Conservation (phyloP, 768 basidiomycete species). For the Pleurotus platypus region DNA sequence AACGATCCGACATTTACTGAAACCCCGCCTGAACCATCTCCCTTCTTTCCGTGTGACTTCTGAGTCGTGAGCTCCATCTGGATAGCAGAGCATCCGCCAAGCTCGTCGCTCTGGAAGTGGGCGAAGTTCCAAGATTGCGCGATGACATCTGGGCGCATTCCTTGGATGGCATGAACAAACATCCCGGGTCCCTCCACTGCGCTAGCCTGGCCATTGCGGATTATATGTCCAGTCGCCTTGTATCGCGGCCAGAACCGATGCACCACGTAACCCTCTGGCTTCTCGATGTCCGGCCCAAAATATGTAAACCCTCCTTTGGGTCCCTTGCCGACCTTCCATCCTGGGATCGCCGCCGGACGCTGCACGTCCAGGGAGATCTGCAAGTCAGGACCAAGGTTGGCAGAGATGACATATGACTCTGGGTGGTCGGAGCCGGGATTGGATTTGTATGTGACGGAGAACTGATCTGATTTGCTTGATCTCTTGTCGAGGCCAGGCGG, state of each 20-base stretch:
- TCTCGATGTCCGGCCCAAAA: conserved; percentile 67
- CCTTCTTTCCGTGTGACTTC: conserved; percentile 73
- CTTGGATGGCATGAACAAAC: conserved; percentile 96
- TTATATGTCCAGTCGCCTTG: conserved; percentile 60
- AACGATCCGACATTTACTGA: conserved; percentile 82
- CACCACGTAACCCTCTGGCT: conserved; percentile 81
- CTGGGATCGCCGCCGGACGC: conserved; percentile 68
- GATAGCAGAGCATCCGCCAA: conserved; percentile 77
- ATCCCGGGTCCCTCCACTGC: conserved; percentile 65
- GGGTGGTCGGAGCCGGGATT: conserved; percentile 54
- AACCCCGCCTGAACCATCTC: conserved; percentile 79
- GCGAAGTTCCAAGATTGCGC: conserved; percentile 95
- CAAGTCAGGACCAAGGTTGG: conserved; percentile 74
- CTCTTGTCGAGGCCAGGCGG: conserved; percentile 79
- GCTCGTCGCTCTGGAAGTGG: conserved; percentile 76
- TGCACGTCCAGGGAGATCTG: conserved; percentile 75
- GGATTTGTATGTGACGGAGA: conserved; percentile 66
- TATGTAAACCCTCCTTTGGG: conserved; percentile 87
- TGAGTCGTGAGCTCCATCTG: conserved; percentile 96
- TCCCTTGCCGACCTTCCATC: conserved; percentile 90
- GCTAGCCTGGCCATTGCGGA: conserved; percentile 59
- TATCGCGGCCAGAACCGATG: conserved; percentile 89
- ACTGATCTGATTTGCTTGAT: conserved; percentile 84
- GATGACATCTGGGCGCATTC: conserved; percentile 94
- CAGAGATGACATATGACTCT: conserved; percentile 78